Base-by-base conservation (phyloP, 2,329 filamentous ascomycete species). In the Fusarium paranaense region DNA sequence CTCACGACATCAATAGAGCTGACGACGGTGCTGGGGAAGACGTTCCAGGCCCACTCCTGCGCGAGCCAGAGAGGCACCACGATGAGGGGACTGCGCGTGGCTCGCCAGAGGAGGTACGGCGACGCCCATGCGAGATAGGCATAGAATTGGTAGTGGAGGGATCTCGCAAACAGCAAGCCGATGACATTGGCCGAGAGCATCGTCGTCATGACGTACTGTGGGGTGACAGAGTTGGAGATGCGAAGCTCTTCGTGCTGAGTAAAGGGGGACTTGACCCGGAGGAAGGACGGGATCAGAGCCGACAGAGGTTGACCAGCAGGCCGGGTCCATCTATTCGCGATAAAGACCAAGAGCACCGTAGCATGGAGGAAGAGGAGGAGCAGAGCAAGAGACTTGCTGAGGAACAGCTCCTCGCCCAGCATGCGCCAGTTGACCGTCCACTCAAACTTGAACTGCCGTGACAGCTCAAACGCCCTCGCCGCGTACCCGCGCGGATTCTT, bases 371-470 rank as follows among this genome's bases (percentile, higher is more conserved):
- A 86, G 30, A 98, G 86, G 60, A 98, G 87, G 16, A 84, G 82
- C 20, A 92, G 76, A 30, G 95, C 90, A 80, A 98, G 97, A 2
- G 85, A 81, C 69, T 85, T 89, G 75, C 87, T 89, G 56, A 97
- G 88, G 78, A 99, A 99, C 0, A 85, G 83, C 8, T 93, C 90
- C 83, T 98, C 95, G 18, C 93, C 92, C n/a, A 98, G 84, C 81
- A 98, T 98, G 63, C 95, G 91, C 97, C 97, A 99, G 83, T 99
- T 99, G 76, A 99, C 97, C 0, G 97, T 99, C 97, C 97, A 99
- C 84, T 96, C 95, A 87, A 96, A 98, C 78, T 98, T 88, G 84
- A 99, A 99, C 77, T 94, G 91, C 64, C 97, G 89, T 56, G 94
- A 95, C 67, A 99, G 88, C 84, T 99, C 95, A 80, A 99, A 99